Percentiles rank a stretch among this genome's conserved stretches.
Conservation (phyloP, 192 early-diverging fungal species). For the Diversispora epigaea region DNA sequence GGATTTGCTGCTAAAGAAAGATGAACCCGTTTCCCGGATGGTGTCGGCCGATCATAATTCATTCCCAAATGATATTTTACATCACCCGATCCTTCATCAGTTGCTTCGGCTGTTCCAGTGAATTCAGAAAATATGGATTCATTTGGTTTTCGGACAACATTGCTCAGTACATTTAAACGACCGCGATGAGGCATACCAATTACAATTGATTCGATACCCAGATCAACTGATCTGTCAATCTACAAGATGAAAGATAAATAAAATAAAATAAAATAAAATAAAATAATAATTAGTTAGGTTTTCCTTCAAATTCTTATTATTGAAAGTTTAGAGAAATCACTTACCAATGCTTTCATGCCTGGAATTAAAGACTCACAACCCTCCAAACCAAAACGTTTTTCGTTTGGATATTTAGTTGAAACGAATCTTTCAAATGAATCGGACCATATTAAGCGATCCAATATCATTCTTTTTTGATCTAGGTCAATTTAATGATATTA, state of each 20-base stretch:
- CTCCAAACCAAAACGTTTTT: slow-evolving; percentile 98
- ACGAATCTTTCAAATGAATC: slow-evolving; percentile 96
- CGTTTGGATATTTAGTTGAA: slow-evolving; percentile 93
- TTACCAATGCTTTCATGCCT: slow-evolving; percentile 93
- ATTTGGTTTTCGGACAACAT: slow-evolving; percentile 98
- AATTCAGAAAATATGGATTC: slow-evolving; percentile 99
- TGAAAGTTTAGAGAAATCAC: slow-evolving; percentile 67
- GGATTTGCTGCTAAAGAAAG: slow-evolving; percentile 98
- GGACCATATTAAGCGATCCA: slow-evolving; percentile 97
- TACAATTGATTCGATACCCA: slow-evolving; percentile 91
- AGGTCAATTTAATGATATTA: slow-evolving; percentile 1
- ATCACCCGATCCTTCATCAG: slow-evolving; percentile 95
- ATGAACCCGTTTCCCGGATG: slow-evolving; percentile 95
- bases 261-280: slow-evolving; percentile 4
- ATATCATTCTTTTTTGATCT: slow-evolving; percentile 87
- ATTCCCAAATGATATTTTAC: slow-evolving; percentile 91
- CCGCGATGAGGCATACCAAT: slow-evolving; percentile 99
- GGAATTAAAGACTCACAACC: slow-evolving; percentile 97
- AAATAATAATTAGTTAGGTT: slow-evolving; percentile 20
- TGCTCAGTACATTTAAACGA: slow-evolving; percentile 95
- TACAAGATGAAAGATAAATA: slow-evolving; percentile 33
- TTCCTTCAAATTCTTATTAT: neutral
- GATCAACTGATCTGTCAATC: slow-evolving; percentile 95
- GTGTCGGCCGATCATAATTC: slow-evolving; percentile 96
- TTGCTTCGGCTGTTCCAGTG: slow-evolving; percentile 79